These are phyloP conservation scores for Pulveroboletus sp. DNA, from an alignment of 768 basidiomycete species.

Conservation along the genomic window DNA sequence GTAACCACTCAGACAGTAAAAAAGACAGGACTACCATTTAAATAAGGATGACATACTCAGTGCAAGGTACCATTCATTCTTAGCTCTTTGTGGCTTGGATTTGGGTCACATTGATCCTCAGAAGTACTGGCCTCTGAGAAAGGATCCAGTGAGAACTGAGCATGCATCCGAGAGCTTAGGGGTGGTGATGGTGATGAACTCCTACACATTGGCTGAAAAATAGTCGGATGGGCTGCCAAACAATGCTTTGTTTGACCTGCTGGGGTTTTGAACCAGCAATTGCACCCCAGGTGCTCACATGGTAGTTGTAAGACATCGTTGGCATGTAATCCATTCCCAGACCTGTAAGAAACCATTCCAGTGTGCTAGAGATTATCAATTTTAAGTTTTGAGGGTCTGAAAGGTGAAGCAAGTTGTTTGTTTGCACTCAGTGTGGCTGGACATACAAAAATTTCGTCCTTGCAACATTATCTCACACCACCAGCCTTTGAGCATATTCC, in stretches of 20 bases:
- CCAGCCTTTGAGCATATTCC: neutral
- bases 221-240: neutral
- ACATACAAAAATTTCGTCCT: neutral
- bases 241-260: neutral
- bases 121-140: no score
- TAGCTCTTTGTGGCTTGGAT: neutral
- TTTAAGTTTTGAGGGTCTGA: no score
- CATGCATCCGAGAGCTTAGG: no score
- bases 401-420: neutral
- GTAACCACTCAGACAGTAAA: neutral
- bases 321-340: no score
- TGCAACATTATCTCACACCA: neutral
- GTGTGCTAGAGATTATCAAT: no score
- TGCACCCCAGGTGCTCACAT: neutral
- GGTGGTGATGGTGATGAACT: no score
- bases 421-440: neutral
- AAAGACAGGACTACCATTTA: neutral
- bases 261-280: neutral
- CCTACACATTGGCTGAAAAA: neutral
- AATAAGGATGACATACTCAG: neutral
- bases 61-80: no score
- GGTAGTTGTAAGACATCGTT: neutral
- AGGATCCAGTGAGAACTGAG: no score
- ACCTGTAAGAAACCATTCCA: no score
- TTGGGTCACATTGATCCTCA: neutral